Evolutionary conservation across 2,329 filamentous ascomycete species (phyloP).

Genomic region (Fusarium kyushuense): DNA sequence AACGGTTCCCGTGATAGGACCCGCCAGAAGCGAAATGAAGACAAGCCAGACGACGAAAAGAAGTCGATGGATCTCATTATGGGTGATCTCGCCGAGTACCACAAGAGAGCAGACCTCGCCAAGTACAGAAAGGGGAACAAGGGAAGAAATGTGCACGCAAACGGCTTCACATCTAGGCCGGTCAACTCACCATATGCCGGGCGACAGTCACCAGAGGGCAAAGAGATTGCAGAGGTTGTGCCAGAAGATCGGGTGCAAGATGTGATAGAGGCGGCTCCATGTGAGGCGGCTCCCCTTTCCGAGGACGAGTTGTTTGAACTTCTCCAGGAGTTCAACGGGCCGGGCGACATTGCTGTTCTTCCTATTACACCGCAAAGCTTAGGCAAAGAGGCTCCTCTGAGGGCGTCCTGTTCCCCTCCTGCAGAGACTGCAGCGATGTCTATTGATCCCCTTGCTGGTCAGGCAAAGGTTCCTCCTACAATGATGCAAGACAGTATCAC

Average conservation of each 20-base stretch:
- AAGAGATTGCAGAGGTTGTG: neutral
- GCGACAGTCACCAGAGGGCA: neutral
- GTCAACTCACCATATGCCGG: no score
- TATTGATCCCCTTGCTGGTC: neutral
- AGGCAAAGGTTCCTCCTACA: neutral
- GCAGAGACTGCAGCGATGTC: neutral
- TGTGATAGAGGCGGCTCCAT: neutral
- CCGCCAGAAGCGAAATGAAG: conserved; percentile 41
- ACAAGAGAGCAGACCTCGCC: neutral
- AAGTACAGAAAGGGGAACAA: neutral
- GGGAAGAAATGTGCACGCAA: neutral
- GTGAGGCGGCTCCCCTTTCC: no score
- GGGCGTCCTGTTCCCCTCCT: neutral
- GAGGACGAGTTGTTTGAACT: neutral
- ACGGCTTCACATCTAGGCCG: neutral
- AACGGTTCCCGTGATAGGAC: conserved; percentile 40
- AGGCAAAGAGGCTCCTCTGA: neutral
- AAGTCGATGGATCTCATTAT: conserved; percentile 48
- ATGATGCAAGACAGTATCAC: neutral
- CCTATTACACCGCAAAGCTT: neutral
- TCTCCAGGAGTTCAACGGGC: neutral
- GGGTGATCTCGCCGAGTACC: conserved; percentile 42
- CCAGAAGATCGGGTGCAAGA: neutral
- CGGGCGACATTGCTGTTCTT: neutral
- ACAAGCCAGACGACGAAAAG: conserved; percentile 16